Base-by-base conservation (phyloP, 2,329 filamentous ascomycete species). In the Rutstroemia sp. region DNA sequence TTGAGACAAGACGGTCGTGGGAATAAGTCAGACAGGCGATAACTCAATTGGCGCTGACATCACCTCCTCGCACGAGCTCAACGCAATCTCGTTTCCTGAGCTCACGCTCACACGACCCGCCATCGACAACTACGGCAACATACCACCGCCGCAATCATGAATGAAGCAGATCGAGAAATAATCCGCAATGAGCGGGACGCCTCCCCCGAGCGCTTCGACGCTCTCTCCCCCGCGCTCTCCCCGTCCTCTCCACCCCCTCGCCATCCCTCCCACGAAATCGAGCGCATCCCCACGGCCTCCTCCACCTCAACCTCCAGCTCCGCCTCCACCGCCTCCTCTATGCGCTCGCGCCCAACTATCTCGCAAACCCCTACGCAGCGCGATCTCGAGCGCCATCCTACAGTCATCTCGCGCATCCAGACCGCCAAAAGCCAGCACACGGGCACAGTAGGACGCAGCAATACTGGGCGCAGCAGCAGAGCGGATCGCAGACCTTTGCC, bases 391-490 rank as follows among this genome's bases (percentile, higher is more conserved):
- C 77, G 84, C 57, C 80, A 88, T 62, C 80, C 81, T 17, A 89
- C 86, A 8, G 84, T 81, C 54, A 74, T 92, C 58, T 82, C 80
- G 68, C 81, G 88, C 39, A 89, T 92, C 60, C 79, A 86, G 47
- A 90, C 88, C 4, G 79, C 82, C 38, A 75, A 81, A 50, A 86
- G 82, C 61, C 87, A 91, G 70, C 87, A 91, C 69, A 81, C 76
- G 60, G 78, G 73, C 54, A 92, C 88, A 2, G 87, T 92, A n/a
- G 88, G 88, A 14, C 73, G 70, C 50, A 73, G 73, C 57, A 58
- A 71, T 5, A 64, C 65, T 39, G 54, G 58, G 16, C 74, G 71
- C 67, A 76, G 73, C 47, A 40, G 44, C 34, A 73, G 79, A 49
- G 75, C 34, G 2, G 38, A 30, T 14, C 27, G 48, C n/a, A 82